Evolutionary conservation across 192 early-diverging fungal genomes (phyloP), one percentile per base, ranked within the genome.

Genomic region (Podila epigama): DNA sequence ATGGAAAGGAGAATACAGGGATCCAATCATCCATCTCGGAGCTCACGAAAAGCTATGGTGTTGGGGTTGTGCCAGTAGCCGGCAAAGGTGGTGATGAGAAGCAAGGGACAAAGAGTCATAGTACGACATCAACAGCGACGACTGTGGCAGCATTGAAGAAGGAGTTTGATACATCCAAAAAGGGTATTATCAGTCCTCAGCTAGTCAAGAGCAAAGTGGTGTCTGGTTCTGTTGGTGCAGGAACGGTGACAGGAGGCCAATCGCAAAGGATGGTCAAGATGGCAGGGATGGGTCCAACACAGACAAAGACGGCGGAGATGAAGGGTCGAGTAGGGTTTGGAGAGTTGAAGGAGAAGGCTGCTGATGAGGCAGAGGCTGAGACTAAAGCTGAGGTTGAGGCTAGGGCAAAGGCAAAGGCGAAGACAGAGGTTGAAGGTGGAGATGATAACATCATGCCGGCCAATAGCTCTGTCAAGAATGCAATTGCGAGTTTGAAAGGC

Each of bases 371-470:
- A 15, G 34, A 58, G 9, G 25, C 35, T 10, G 31, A 35, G 34
- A 13, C 41, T 5, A 33, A 40, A 36, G 41, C 27, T 22, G 58
- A 22, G 22, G 7, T n/a, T 20, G 58, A 27, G 22, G 15, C 39
- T 18, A 31, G 25, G 3, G 6, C 35, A 59, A 42, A 28, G 5
- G 15, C 60, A 20, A 61, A 32, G 22, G 32, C 29, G 28, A 44
- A 22, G 31, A 39, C 10, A 36, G 50, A 18, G 31, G 41, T 60
- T 32, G 54, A 58, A 60, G 80, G n/a, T n/a, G n/a, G n/a, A n/a
- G n/a, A n/a, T n/a, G n/a, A n/a, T n/a, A n/a, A 75, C 59, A 44
- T 66, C 39, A 67, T 33, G 34, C 58, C 66, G 28, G 60, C 61
- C 4, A 58, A 31, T 57, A 57, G 60, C 48, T 55, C 70, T 34